phyloP scores from a whole-genome alignment of 179 eudicot genomes.

The Silene coronaria region DNA sequence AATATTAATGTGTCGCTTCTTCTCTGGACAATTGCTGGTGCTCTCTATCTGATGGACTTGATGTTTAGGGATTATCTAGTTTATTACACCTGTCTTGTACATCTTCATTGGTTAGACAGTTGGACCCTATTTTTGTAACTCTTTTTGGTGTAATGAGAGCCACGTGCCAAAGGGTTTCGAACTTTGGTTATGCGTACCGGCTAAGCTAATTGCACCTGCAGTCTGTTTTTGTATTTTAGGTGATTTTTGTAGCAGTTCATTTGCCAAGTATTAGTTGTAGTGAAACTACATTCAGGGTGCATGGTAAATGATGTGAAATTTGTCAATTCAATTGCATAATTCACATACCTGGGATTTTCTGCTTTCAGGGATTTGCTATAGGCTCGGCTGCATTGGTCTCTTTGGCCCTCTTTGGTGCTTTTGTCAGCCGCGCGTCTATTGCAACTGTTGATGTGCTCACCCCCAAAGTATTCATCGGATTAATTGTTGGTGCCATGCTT shows the following conservation, averaged over 20 bases:
- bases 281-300: not conserved
- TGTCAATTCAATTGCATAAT: not conserved
- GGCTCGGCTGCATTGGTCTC: constrained; percentile 95
- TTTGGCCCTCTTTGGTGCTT: constrained; percentile 84
- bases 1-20: not conserved
- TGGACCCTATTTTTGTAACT: not conserved
- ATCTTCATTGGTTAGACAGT: not conserved
- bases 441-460: constrained; percentile 74
- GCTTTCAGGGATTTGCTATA: constrained; percentile 76
- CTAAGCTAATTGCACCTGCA: not conserved
- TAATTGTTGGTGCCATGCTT: constrained; percentile 85
- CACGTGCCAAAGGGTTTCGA: not conserved
- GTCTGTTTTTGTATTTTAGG: not conserved
- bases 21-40: too few relatives aligned
- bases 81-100: not conserved
- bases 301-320: not conserved
- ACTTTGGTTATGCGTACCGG: too few relatives aligned
- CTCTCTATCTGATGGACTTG: not conserved
- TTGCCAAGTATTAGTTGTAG: not conserved
- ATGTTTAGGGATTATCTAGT: not conserved
- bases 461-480: constrained; percentile 82
- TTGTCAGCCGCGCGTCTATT: constrained; percentile 75
- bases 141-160: not conserved
- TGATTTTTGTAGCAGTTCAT: too few relatives aligned
- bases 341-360: not conserved